Percentiles rank a stretch among this genome's conserved stretches.
These are phyloP conservation scores for Candolleomyces eurysporus DNA, from an alignment of 768 basidiomycete species.

Conservation along the genomic window DNA sequence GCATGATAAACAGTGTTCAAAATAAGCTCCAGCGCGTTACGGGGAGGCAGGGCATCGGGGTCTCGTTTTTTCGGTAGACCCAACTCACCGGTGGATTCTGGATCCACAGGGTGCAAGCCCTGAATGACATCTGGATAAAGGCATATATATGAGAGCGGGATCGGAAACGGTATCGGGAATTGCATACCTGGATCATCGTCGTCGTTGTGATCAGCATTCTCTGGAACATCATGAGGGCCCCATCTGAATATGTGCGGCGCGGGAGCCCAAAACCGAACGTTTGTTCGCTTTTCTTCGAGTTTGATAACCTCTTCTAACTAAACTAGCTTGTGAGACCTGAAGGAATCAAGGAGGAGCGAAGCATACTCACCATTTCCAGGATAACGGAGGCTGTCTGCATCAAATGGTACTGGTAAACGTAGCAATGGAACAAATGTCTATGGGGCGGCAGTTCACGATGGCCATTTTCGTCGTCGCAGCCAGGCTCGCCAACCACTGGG, in stretches of 20 bases:
- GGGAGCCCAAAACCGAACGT: slow-evolving; percentile 58
- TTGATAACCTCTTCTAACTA: slow-evolving; percentile 58
- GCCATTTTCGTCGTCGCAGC: slow-evolving; percentile 21
- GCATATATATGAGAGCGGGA: background rate
- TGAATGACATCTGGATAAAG: slow-evolving; percentile 44
- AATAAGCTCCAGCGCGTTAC: slow-evolving; percentile 52
- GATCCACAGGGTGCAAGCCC: slow-evolving; percentile 41
- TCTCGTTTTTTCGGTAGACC: slow-evolving; percentile 59
- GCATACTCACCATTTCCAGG: slow-evolving; percentile 37
- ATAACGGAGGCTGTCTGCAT: slow-evolving; percentile 37
- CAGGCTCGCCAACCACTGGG: slow-evolving; percentile 33
- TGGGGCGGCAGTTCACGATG: slow-evolving; percentile 50
- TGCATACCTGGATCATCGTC: slow-evolving; percentile 70
- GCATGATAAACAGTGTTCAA: slow-evolving; percentile 45
- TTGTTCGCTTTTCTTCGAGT: slow-evolving; percentile 48
- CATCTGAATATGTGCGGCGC: slow-evolving; percentile 37
- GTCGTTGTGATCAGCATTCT: slow-evolving; percentile 44
- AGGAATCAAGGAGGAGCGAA: background rate
- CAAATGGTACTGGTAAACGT: slow-evolving; percentile 65
- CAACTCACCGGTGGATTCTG: slow-evolving; percentile 39
- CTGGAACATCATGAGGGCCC: slow-evolving; percentile 45
- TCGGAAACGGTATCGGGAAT: background rate
- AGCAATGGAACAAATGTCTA: slow-evolving; percentile 71
- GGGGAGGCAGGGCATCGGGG: slow-evolving; percentile 72
- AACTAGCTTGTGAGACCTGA: slow-evolving; percentile 13